phyloP scores from a whole-genome alignment of 805 yeast species.

The Tetrapisispora pingtungensis region DNA sequence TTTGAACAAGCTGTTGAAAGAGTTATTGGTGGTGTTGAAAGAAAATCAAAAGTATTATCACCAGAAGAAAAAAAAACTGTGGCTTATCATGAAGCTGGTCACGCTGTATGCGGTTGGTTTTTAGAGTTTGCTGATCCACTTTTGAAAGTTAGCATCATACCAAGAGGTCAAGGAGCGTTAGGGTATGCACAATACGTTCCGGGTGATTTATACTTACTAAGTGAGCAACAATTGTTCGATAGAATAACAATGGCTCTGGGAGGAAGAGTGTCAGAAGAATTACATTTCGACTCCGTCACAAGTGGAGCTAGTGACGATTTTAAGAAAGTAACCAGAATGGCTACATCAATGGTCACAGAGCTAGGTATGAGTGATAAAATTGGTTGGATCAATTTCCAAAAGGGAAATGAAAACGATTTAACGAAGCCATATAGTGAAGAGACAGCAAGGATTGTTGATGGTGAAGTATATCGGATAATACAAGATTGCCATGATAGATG shows the following conservation, averaged over 20 bases:
- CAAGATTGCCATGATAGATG: conserved; percentile 67
- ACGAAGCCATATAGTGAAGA: conserved; percentile 86
- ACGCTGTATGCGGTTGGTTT: conserved; percentile 93
- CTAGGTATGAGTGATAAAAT: conserved; percentile 80
- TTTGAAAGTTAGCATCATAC: conserved; percentile 86
- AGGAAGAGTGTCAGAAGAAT: conserved; percentile 85
- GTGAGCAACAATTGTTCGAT: conserved; percentile 66
- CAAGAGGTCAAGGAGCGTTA: conserved; percentile 88
- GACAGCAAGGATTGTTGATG: conserved; percentile 71
- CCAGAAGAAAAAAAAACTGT: conserved; percentile 76
- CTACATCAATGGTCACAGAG: conserved; percentile 78
- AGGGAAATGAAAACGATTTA: conserved; percentile 44
- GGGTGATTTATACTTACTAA: conserved; percentile 71
- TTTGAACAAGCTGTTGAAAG: conserved; percentile 91
- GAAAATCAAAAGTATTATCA: conserved; percentile 67
- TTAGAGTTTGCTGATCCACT: conserved; percentile 82
- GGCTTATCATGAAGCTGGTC: conserved; percentile 95
- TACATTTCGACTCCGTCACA: conserved; percentile 79
- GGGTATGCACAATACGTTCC: conserved; percentile 97
- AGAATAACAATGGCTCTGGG: conserved; percentile 93
- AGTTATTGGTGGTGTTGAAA: conserved; percentile 89
- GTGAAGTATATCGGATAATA: conserved; percentile 72
- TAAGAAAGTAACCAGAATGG: conserved; percentile 82
- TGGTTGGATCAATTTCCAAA: conserved; percentile 42
- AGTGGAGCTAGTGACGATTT: conserved; percentile 91